These are phyloP conservation scores for Penicillium sp. DNA, from an alignment of 2,329 filamentous ascomycete species.

Conservation along the genomic window DNA sequence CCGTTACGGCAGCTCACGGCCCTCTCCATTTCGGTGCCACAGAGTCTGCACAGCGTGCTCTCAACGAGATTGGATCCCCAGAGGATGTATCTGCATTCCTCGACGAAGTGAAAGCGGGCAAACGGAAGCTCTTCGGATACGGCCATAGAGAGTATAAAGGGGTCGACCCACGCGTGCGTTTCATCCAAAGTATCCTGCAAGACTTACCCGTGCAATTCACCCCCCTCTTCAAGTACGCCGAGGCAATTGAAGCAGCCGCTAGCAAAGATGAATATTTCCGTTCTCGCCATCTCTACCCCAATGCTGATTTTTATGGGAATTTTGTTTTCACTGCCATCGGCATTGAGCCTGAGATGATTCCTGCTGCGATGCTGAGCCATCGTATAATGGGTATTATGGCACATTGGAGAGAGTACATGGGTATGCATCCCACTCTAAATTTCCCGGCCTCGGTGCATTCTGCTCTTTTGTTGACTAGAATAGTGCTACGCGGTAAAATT, in stretches of 20 bases:
- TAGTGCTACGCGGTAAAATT: conserved; percentile 34
- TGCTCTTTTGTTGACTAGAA: conserved; percentile 6
- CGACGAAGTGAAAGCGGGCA: conserved; percentile 31
- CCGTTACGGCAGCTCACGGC: conserved; percentile 60
- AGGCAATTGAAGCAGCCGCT: conserved; percentile 31
- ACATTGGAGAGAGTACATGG: conserved; percentile 39
- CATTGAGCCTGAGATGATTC: conserved; percentile 34
- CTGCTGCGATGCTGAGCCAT: conserved; percentile 35
- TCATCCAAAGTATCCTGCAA: conserved; percentile 30
- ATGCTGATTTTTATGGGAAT: conserved; percentile 52
- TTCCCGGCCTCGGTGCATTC: conserved; percentile 11
- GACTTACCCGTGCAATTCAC: conserved; percentile 23
- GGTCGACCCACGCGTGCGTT: conserved; percentile 31
- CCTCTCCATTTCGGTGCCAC: conserved; percentile 65
- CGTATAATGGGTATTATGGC: conserved; percentile 39
- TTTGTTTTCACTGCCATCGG: conserved; percentile 49
- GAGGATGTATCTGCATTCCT: conserved; percentile 36
- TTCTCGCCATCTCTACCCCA: conserved; percentile 43
- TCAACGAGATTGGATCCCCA: conserved; percentile 25
- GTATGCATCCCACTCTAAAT: conserved; percentile 20
- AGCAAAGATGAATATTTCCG: conserved; percentile 33
- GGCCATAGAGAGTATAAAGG: conserved; percentile 39
- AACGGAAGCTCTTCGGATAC: conserved; percentile 35
- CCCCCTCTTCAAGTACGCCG: conserved; percentile 28
- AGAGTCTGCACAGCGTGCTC: conserved; percentile 57